Evolutionary conservation across 441 rosid genomes (phyloP), one percentile per base, ranked within the genome.

Genomic region (Eutrema salsugineum): DNA sequence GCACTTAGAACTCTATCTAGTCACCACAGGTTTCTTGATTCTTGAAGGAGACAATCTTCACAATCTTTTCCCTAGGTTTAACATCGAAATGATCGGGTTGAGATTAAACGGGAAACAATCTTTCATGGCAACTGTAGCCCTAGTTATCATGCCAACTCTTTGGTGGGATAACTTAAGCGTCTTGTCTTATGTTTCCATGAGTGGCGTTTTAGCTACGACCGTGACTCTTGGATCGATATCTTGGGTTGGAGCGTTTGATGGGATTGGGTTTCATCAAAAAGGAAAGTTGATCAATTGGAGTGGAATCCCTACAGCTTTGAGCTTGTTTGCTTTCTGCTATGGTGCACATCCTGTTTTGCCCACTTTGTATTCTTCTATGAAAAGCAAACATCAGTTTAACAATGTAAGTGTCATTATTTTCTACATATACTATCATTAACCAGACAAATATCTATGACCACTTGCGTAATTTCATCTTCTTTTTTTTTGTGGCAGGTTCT

Each of bases 21-120:
- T 77, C 50, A 66, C 87, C 11, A 78, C 73, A 0, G 83, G 80
- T 1, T 70, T 79, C 71, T 36, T 70, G 24, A 81, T 83, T 39
- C 24, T 83, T 6, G 84, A 83, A 51, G 81, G 82, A 0, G 86
- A 83, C 20, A 80, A 80, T 46, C 71, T 83, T 57, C 77, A 68
- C 56, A 83, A 83, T 39, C 44, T 80, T 19, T 79, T 77, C 47
- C 85, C 83, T 0, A 5, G 73, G 11, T 70, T 77, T n/a, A 60
- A 53, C 53, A 49, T 77, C 61, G 11, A 48, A 8, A 12, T 77
- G 5, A 71, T 70, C 11, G 76, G 71, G 5, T 59, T 62, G 15
- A 61, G 24, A n/a, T 1, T 82, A 36, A 70, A 47, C 5, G 83
- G 82, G 0, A 82, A 51, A 65, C 66, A 72, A 22, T 17, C 73